Base-by-base conservation (phyloP, 2,329 filamentous ascomycete species). In the Celoporthe dispersa region DNA sequence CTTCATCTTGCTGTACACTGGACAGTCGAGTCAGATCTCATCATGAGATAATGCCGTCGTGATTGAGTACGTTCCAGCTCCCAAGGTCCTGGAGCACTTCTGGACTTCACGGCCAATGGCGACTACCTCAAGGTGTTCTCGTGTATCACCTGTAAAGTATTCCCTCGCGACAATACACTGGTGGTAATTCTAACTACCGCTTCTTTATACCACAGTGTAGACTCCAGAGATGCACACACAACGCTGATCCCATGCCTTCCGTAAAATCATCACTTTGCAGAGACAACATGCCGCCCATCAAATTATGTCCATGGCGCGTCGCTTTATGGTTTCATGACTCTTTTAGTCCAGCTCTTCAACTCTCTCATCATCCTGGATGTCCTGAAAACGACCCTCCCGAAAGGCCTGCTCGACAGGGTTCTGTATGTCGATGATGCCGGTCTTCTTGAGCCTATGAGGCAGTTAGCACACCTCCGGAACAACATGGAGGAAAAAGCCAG, bases 331-430 rank as follows among this genome's bases (percentile, higher is more conserved):
- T 31, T 60, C 35, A 9, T 39, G n/a, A 44, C 25, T 55, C 25
- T 51, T 51, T 73, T 75, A 75, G 53, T 84, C 82, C 68, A 83
- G 70, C 67, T 84, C 81, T 57, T 83, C 82, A 16, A 82, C 79
- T 28, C 80, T 80, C 66, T 88, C 86, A 71, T 89, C 87, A 67
- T 89, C 87, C 22, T 85, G 82, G 55, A 94, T 77, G 76, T 94
- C 90, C 39, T 94, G 85, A 67, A 94, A 89, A 67, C 90, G 83
- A 0, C 93, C 93, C 73, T 91, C 88, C 61, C 88, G 87, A 68
- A 90, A 81, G 0, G 92, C 92, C 75, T 88, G 84, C 69, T 89
- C 87, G 1, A 97, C 90, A 0, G 93, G 94, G 77, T 97, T 97
- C 79, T 94, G 86, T 19, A 96, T 89, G 73, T 92, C 85, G 41